Evolutionary conservation across 208 protist genomes (phyloP).

Genomic region (Acanthamoeba royreba): DNA sequence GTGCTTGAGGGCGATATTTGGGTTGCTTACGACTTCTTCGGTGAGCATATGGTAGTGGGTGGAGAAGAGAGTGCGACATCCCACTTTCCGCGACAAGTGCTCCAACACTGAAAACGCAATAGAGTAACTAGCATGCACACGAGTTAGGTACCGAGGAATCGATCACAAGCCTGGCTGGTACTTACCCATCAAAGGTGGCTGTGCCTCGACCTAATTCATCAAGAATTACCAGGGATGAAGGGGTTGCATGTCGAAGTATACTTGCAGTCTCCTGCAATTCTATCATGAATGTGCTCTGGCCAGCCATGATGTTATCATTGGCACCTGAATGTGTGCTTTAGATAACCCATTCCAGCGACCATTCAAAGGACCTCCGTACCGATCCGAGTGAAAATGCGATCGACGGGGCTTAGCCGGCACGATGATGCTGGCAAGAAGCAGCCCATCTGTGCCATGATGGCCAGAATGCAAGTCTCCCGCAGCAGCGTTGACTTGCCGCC

Average conservation of each 20-base stretch:
- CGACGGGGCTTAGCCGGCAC: slow-evolving; percentile 81
- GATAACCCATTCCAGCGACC: background rate
- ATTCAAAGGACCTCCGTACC: slow-evolving; percentile 35
- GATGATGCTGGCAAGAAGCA: slow-evolving; percentile 84
- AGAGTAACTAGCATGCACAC: background rate
- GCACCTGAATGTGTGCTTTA: slow-evolving; percentile 74
- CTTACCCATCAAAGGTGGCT: slow-evolving; percentile 94
- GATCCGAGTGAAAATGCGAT: slow-evolving; percentile 97
- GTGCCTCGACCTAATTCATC: slow-evolving; percentile 97
- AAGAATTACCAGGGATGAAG: slow-evolving; percentile 94
- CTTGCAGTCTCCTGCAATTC: slow-evolving; percentile 90
- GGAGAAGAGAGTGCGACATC: slow-evolving; percentile 87
- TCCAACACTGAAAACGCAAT: slow-evolving; percentile 95
- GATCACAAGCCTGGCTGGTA: background rate
- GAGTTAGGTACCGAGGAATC: background rate
- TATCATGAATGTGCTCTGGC: slow-evolving; percentile 97
- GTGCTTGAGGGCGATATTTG: slow-evolving; percentile 50
- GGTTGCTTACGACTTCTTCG: slow-evolving; percentile 40
- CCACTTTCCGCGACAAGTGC: slow-evolving; percentile 73
- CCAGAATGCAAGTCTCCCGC: slow-evolving; percentile 87
- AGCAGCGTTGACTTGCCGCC: slow-evolving; percentile 97
- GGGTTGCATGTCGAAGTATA: slow-evolving; percentile 83
- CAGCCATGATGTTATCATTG: slow-evolving; percentile 92
- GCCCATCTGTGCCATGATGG: slow-evolving; percentile 95
- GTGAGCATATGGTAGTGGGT: slow-evolving; percentile 97